Base-by-base conservation (phyloP, 1,139 yeast genomes). In the Kodamaea anthophila region DNA sequence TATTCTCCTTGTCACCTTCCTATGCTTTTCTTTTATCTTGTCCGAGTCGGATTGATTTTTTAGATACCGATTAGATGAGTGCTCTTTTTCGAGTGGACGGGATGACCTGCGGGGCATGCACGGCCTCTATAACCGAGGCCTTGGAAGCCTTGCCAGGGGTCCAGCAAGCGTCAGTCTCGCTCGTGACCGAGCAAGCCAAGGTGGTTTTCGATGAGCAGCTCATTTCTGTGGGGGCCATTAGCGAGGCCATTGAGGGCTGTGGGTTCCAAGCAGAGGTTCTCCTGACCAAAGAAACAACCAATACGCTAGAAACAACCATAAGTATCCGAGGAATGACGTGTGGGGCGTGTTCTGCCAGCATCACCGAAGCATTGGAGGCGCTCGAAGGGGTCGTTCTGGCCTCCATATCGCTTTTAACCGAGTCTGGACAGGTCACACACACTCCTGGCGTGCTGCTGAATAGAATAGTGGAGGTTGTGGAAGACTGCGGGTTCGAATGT, bases 281-380 rank as follows among this genome's bases (percentile, higher is more conserved):
- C 22, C 27, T 18, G n/a, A 18, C 26, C 10, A 12, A 8, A 1
- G 26, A 22, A 9, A 8, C 15, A 9, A 20, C 21, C 5, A n/a
- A 19, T 7, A 18, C 2, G 20, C 4, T 24, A 7, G 34, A 31
- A 14, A 38, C 43, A n/a, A 15, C 22, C 8, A 15, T 38, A 15
- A 23, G 22, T 23, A 32, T 81, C 1, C 51, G 43, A 18, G 96
- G 96, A 4, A 87, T 87, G 96, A 85, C 96, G 5, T 87, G 96
- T 48, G 83, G 91, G 3, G 72, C 93, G 1, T 87, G 96, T 51
- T 72, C 78, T 3, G 65, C 76, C 2, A 60, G 88, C 1, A 74
- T 87, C 21, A 74, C 80, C 1, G 53, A 55, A 13, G 74, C 77
- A 2, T 54, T 85, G 16, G 62, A 64, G 32, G 42, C 48, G 1